phyloP scores from a whole-genome alignment of 257 asterid species.

The Penstemon barbatus region DNA sequence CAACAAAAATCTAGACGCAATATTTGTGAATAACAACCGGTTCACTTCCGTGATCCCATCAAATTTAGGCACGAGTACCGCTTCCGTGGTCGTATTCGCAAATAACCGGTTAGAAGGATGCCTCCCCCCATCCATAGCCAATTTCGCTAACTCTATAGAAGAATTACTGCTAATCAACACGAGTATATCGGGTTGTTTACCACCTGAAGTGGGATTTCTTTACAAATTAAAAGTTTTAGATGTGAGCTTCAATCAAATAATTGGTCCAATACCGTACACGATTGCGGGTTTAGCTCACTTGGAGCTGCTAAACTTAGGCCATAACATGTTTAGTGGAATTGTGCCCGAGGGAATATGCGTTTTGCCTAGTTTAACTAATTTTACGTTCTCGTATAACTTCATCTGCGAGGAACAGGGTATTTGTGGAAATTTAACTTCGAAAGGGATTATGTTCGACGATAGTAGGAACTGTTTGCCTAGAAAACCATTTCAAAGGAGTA shows the following conservation, averaged over 20 bases:
- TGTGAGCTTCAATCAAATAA: conserved; percentile 56
- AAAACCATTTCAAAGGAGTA: conserved; percentile 65
- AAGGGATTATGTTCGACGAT: conserved; percentile 48
- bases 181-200: conserved; percentile 61
- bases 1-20: conserved; percentile 48
- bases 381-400: conserved; percentile 54
- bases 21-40: conserved; percentile 58
- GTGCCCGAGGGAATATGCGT: conserved; percentile 66
- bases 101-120: conserved; percentile 61
- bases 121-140: conserved; percentile 60
- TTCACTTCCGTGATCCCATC: conserved; percentile 50
- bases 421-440: conserved; percentile 56
- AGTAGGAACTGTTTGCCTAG: conserved; percentile 60
- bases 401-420: conserved; percentile 59
- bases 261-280: conserved; percentile 60
- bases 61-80: conserved; percentile 48
- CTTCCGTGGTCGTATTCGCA: conserved; percentile 68
- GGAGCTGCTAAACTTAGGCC: conserved; percentile 60
- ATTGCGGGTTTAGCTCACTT: conserved; percentile 55
- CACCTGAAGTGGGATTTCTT: conserved; percentile 61
- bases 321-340: conserved; percentile 54
- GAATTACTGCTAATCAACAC: conserved; percentile 62
- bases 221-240: conserved; percentile 60
- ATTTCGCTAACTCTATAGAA: conserved; percentile 55
- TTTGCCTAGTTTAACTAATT: conserved; percentile 50